These are phyloP conservation scores for Colletotrichum shisoi DNA, from an alignment of 2,329 filamentous ascomycete species.

Conservation along the genomic window DNA sequence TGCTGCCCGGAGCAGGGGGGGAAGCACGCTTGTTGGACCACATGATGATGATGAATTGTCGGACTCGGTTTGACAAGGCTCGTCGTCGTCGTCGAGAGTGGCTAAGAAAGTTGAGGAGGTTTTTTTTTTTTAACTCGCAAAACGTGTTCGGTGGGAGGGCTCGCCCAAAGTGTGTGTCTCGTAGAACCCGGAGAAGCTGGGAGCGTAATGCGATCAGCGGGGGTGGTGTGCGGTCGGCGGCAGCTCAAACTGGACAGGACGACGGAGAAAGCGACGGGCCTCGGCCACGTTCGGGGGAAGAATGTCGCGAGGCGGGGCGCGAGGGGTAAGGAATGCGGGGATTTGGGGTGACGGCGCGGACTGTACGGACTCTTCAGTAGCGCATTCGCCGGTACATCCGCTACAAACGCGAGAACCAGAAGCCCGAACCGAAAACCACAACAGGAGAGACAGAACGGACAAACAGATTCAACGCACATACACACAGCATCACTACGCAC, in stretches of 20 bases:
- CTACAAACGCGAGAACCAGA: neutral
- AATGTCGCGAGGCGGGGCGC: slow-evolving; percentile 37
- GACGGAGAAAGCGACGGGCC: slow-evolving; percentile 8
- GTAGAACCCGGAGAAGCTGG: slow-evolving; percentile 23
- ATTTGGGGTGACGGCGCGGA: slow-evolving; percentile 20
- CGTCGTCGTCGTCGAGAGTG: slow-evolving; percentile 14
- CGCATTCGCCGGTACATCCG: neutral
- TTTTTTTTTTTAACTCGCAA: slow-evolving; percentile 19
- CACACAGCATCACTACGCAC: slow-evolving; percentile 6
- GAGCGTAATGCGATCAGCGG: slow-evolving; percentile 29
- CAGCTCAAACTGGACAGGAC: slow-evolving; percentile 10
- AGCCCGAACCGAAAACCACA: neutral
- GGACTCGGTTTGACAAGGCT: slow-evolving; percentile 1
- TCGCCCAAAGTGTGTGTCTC: slow-evolving; percentile 22
- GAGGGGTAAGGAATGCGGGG: slow-evolving; percentile 35
- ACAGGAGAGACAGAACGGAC: neutral
- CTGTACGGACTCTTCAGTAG: neutral
- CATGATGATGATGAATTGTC: slow-evolving; percentile 9
- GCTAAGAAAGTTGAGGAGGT: neutral
- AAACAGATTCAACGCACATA: neutral
- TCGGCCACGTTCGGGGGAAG: slow-evolving; percentile 35
- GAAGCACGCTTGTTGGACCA: slow-evolving; percentile 37
- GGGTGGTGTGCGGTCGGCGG: slow-evolving; percentile 7
- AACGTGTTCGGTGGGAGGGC: slow-evolving; percentile 27
- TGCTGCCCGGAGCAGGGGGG: slow-evolving; percentile 21